Conservation (phyloP, 1,284 basidiomycete species). For the Ustilago xerochloae region DNA sequence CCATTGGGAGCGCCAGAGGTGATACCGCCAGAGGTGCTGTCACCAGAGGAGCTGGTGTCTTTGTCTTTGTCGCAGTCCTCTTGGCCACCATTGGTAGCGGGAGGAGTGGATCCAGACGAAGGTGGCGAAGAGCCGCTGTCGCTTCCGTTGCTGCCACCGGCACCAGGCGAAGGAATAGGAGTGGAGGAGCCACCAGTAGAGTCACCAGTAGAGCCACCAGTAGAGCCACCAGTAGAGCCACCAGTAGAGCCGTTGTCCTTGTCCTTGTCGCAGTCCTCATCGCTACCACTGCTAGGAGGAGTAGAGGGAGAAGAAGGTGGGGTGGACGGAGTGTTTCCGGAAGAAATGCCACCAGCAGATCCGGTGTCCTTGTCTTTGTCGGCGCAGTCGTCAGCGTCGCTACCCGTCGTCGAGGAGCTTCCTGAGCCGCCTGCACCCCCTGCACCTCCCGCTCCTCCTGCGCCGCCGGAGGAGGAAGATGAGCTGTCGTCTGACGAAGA, state of each 20-base stretch:
- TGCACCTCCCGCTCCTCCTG: too few relatives aligned
- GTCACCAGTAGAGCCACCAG: too few relatives aligned
- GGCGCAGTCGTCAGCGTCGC: conserved; percentile 2
- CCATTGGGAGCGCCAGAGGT: not conserved
- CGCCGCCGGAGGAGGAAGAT: not conserved
- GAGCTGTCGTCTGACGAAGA: not conserved
- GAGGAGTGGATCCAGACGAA: too few relatives aligned
- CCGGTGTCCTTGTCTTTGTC: not conserved
- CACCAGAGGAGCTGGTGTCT: not conserved
- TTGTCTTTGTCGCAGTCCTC: not conserved
- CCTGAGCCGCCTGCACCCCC: not conserved
- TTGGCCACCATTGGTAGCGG: not conserved
- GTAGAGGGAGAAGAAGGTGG: too few relatives aligned
- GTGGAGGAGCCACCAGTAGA: not conserved
- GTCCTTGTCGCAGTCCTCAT: conserved; percentile 3
- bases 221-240: not conserved
- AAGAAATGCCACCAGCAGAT: not conserved
- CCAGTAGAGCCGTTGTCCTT: not conserved
- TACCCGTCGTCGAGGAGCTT: not conserved
- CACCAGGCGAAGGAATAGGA: not conserved
- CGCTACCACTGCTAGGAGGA: too few relatives aligned
- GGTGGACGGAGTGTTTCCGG: too few relatives aligned
- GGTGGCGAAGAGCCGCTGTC: not conserved
- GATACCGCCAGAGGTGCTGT: conserved; percentile 7
- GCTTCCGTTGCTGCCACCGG: too few relatives aligned